Percentiles rank a stretch among this genome's conserved stretches.
These are phyloP conservation scores for Begonia fuchsioides DNA, from an alignment of 306 rosid species.

Conservation along the genomic window DNA sequence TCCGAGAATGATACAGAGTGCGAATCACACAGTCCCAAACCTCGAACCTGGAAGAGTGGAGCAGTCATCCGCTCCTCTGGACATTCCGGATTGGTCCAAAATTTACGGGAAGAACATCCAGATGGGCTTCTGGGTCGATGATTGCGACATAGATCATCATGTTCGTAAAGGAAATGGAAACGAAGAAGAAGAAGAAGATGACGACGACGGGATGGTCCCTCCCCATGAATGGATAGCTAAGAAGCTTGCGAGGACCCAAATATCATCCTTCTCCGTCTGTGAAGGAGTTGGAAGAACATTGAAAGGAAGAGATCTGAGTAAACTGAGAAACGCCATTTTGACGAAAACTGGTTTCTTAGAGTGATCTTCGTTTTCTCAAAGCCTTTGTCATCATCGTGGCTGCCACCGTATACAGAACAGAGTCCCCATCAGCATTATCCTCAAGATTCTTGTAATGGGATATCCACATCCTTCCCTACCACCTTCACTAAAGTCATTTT, in stretches of 20 bases:
- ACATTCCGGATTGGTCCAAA: conserved; percentile 84
- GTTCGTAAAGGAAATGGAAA: conserved; percentile 4
- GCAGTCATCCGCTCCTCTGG: conserved; percentile 55
- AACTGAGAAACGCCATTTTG: conserved; percentile 67
- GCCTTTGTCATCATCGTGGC: background rate
- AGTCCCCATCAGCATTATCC: background rate
- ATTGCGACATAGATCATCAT: conserved; percentile 7
- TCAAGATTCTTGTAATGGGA: background rate
- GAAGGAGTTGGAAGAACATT: conserved; percentile 87
- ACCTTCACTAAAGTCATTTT: background rate
- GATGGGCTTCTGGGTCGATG: conserved; percentile 13
- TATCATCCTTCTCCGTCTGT: conserved; percentile 83
- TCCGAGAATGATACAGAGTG: conserved; percentile 43
- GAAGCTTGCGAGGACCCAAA: conserved; percentile 74
- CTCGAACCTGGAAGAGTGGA: conserved; percentile 19
- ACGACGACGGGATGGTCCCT: conserved; percentile 53
- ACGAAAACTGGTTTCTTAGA: conserved; percentile 89
- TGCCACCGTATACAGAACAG: background rate
- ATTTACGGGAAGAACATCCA: conserved; percentile 43
- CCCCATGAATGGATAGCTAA: conserved; percentile 95
- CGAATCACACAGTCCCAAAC: conserved; percentile 11
- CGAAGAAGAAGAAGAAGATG: conserved; percentile 14
- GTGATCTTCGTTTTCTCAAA: conserved; percentile 19
- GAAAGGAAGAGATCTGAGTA: conserved; percentile 95
- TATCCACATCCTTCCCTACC: background rate